Evolutionary conservation across 345 rosid genomes (phyloP).

Genomic region (Reutealis trisperma): DNA sequence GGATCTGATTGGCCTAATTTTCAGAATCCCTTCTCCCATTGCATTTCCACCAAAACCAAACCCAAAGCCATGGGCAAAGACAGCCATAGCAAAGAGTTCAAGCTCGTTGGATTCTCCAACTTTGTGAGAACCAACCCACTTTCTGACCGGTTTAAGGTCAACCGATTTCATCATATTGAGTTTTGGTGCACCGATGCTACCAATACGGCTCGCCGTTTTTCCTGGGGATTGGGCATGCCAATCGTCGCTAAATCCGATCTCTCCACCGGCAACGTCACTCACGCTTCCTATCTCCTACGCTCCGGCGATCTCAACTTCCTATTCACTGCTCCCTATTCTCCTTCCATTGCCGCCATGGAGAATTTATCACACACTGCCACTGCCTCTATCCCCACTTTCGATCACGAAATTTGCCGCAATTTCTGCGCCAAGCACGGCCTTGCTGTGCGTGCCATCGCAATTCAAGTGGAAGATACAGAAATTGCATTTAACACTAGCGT

Average conservation of each 20-base stretch:
- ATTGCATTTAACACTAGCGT: constrained; percentile 61
- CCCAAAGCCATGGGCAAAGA: constrained; percentile 26
- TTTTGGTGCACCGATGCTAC: constrained; percentile 93
- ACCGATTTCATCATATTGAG: constrained; percentile 83
- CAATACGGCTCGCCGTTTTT: constrained; percentile 77
- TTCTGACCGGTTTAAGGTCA: constrained; percentile 70
- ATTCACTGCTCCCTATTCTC: constrained; percentile 88
- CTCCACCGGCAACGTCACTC: constrained; percentile 80
- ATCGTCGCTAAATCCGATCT: constrained; percentile 83
- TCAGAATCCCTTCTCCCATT: too few relatives aligned
- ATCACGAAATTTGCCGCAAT: constrained; percentile 36
- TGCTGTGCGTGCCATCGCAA: constrained; percentile 65
- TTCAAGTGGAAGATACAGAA: constrained; percentile 78
- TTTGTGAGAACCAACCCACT: constrained; percentile 68
- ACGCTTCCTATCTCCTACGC: constrained; percentile 80
- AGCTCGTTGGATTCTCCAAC: constrained; percentile 68
- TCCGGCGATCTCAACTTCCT: constrained; percentile 81
- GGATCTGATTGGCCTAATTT: too few relatives aligned
- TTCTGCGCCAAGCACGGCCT: constrained; percentile 72
- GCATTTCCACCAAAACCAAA: background rate
- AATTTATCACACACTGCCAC: constrained; percentile 22
- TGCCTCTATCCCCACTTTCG: constrained; percentile 66
- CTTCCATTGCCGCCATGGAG: constrained; percentile 52
- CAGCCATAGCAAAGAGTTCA: constrained; percentile 28
- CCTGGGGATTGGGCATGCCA: constrained; percentile 93